Evolutionary conservation across 108 stramenopile species (phyloP).

Genomic region (Cylindrotheca fusiformis): DNA sequence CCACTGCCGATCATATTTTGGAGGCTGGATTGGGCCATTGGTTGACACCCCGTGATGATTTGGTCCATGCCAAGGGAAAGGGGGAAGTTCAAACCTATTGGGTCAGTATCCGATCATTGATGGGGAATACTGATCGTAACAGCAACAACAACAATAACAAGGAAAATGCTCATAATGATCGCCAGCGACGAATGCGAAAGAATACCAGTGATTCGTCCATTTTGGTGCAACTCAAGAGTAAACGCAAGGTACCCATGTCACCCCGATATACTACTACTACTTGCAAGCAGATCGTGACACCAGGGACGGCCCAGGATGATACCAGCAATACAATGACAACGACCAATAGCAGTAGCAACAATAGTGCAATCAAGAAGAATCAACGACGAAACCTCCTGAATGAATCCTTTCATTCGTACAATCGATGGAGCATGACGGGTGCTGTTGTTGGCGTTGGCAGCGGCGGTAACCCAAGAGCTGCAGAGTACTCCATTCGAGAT

Average conservation of each 20-base stretch:
- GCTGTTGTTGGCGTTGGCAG: no score
- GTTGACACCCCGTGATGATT: constrained; percentile 15
- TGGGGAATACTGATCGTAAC: not conserved
- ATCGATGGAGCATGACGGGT: no score
- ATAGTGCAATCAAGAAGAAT: not conserved
- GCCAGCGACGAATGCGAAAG: no score
- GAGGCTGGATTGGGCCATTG: constrained; percentile 27
- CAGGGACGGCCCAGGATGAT: not conserved
- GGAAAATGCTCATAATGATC: no score
- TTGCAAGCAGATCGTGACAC: not conserved
- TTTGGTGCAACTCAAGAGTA: not conserved
- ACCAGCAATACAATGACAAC: not conserved
- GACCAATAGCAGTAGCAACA: not conserved
- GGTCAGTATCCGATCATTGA: constrained; percentile 6
- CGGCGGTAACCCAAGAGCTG: no score
- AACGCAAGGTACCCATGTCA: not conserved
- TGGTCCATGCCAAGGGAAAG: constrained; percentile 38
- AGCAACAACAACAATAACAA: not conserved
- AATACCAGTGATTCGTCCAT: not conserved
- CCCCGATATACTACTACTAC: no score
- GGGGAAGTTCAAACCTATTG: constrained; percentile 39
- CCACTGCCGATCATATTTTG: constrained; percentile 22
- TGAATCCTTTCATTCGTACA: not conserved
- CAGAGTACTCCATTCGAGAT: no score
- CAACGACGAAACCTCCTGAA: not conserved